phyloP scores from a whole-genome alignment of 768 basidiomycete genomes.

The Boletellus ananiceps region DNA sequence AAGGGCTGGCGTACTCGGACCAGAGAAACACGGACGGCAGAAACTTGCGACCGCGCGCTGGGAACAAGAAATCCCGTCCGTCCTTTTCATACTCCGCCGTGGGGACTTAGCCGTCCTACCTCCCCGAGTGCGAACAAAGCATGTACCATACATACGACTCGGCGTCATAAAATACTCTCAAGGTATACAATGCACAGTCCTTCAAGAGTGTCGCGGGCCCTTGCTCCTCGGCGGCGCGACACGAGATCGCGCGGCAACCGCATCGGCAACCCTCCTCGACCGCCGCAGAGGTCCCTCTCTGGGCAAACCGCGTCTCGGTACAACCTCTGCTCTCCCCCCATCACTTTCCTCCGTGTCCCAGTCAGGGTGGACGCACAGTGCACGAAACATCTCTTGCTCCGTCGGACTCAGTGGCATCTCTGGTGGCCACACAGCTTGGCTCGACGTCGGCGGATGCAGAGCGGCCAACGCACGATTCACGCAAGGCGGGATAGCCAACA shows the following conservation, averaged over 20 bases:
- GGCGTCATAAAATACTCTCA: conserved; percentile 22
- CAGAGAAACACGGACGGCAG: conserved; percentile 35
- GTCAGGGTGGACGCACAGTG: conserved; percentile 56
- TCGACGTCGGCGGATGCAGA: conserved; percentile 18
- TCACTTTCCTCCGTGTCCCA: conserved; percentile 40
- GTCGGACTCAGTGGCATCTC: conserved; percentile 58
- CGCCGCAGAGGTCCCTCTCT: conserved; percentile 30
- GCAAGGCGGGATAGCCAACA: conserved; percentile 23
- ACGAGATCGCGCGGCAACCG: conserved; percentile 46
- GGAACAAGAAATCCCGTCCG: conserved; percentile 29
- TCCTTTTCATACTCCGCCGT: conserved; percentile 33
- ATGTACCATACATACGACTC: conserved; percentile 17
- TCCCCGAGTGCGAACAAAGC: too few relatives aligned
- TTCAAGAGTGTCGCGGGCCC: conserved; percentile 26
- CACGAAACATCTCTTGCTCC: conserved; percentile 68
- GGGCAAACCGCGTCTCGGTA: not conserved
- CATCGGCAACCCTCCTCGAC: conserved; percentile 66
- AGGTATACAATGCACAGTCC: conserved; percentile 16
- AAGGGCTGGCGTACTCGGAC: conserved; percentile 31
- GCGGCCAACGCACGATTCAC: conserved; percentile 30
- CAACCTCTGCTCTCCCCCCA: conserved; percentile 8
- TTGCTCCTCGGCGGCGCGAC: conserved; percentile 32
- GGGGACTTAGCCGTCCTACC: too few relatives aligned
- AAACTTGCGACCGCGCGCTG: conserved; percentile 29
- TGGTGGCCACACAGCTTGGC: conserved; percentile 3